Percentiles rank a stretch among this genome's conserved stretches.
These are phyloP conservation scores for Fusarium papillatum DNA, from an alignment of 2,329 filamentous ascomycete species.

Conservation along the genomic window DNA sequence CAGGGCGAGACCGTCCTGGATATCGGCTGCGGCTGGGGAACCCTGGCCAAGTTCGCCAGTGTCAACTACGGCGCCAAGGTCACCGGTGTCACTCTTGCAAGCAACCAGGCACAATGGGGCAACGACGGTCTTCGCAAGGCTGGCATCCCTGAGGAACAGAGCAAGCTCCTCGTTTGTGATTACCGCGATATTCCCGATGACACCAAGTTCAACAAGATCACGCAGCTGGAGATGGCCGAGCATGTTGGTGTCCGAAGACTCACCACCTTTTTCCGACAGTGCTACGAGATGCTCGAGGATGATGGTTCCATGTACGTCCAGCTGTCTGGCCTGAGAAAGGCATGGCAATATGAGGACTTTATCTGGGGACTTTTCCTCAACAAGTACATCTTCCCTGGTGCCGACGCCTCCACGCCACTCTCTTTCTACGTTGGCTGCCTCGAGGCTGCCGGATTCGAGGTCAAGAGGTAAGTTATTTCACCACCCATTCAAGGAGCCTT, in stretches of 20 bases:
- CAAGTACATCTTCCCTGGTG: slow-evolving; percentile 97
- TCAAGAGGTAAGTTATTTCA: slow-evolving; percentile 70
- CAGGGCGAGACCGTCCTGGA: slow-evolving; percentile 86
- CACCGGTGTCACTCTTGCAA: slow-evolving; percentile 90
- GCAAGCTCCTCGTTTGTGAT: slow-evolving; percentile 90
- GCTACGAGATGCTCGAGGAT: slow-evolving; percentile 94
- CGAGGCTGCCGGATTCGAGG: slow-evolving; percentile 75
- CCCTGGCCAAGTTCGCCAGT: slow-evolving; percentile 89
- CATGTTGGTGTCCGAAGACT: slow-evolving; percentile 94
- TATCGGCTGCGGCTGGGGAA: slow-evolving; percentile 97
- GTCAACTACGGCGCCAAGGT: slow-evolving; percentile 87
- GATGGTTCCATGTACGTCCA: slow-evolving; percentile 95
- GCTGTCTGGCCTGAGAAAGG: slow-evolving; percentile 89
- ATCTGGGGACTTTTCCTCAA: slow-evolving; percentile 99
- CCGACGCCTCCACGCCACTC: slow-evolving; percentile 91
- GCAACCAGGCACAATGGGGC: slow-evolving; percentile 95
- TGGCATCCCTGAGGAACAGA: slow-evolving; percentile 86
- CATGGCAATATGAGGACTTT: slow-evolving; percentile 96
- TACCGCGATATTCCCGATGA: slow-evolving; percentile 91
- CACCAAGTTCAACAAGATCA: slow-evolving; percentile 92
- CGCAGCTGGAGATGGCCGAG: slow-evolving; percentile 96
- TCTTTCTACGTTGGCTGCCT: slow-evolving; percentile 86
- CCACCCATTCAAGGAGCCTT: background rate
- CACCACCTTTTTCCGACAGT: slow-evolving; percentile 82
- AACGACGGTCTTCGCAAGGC: slow-evolving; percentile 86